Evolutionary conservation across 495 filamentous ascomycete genomes (phyloP), one percentile per base, ranked within the genome.

Genomic region (Viridothelium virens): DNA sequence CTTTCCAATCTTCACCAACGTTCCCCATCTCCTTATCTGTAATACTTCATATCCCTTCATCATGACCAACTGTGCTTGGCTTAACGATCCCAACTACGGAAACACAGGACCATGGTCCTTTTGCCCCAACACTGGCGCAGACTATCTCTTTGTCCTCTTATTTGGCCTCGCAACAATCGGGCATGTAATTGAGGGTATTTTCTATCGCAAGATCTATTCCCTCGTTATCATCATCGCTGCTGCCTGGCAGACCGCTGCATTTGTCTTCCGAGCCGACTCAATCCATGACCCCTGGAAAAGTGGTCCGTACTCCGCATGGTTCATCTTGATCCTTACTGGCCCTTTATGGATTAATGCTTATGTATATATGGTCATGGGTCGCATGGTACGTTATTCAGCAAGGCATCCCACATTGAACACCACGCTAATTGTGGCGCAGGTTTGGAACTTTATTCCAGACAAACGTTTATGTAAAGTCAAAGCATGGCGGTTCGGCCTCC

Each of bases 401-500:
- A 5, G 14, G 6, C 33, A 59, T 59, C 31, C 6, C 6, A 2
- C 10, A 59, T 36, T 18, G 36, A 6, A 2, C 7, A 6, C 11
- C 31, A 31, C 36, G 7, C 53, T 59, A 59, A 59, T 1, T 7
- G 7, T 5, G 18, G 31, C 7, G 10, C 33, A 59, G 64, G 67
- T 69, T 31, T 69, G 50, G 34, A 69, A 69, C 56, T 66, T 66
- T 44, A 69, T 61, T 25, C 18, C 56, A 2, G 62, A 63, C 37
- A 64, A 46, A 25, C 65, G 63, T n/a, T 56, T 69, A 14, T 56
- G n/a, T 31, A 56, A 36, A 18, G 56, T 69, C 38, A 62, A 63
- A 34, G 67, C 67, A n/a, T 69, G 67, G 67, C 50, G 48, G 18
- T 69, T 69, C 38, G 67, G 67, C 38, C 67, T 69, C 31, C 59